Conservation (phyloP, 208 protist species). For the Blastocrithidia nonstop region DNA sequence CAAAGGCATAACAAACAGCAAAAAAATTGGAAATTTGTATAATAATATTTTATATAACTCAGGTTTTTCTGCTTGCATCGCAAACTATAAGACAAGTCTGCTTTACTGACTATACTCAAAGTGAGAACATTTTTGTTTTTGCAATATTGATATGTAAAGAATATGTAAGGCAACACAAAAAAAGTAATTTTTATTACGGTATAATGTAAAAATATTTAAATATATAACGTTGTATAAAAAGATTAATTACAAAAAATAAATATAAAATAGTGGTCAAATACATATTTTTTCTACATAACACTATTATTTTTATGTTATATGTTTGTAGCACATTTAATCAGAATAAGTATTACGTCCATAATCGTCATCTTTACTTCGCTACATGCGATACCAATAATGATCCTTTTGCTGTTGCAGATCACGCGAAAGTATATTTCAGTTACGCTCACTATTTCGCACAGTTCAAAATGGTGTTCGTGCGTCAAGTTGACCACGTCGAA, state of each 20-base stretch:
- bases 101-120: no score
- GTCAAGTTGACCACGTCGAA: slow-evolving; percentile 54
- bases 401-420: slow-evolving; percentile 83
- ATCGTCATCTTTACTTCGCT: slow-evolving; percentile 73
- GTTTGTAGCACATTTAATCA: slow-evolving; percentile 6
- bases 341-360: slow-evolving; percentile 68
- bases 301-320: no score
- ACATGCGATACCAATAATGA: slow-evolving; percentile 73
- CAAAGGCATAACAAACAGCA: no score
- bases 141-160: no score
- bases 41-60: no score
- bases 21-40: no score
- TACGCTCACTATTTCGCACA: slow-evolving; percentile 76
- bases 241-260: neutral
- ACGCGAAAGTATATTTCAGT: slow-evolving; percentile 68
- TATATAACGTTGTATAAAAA: slow-evolving; percentile 1
- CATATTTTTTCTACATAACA: slow-evolving; percentile 2
- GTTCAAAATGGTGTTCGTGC: slow-evolving; percentile 73
- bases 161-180: slow-evolving; percentile 2
- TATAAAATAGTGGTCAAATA: neutral
- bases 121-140: no score
- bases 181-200: neutral
- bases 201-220: neutral
- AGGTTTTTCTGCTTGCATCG: no score
- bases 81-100: no score